Evolutionary conservation across 23 red algal species (phyloP).

Genomic region (Gracilariopsis chorda): DNA sequence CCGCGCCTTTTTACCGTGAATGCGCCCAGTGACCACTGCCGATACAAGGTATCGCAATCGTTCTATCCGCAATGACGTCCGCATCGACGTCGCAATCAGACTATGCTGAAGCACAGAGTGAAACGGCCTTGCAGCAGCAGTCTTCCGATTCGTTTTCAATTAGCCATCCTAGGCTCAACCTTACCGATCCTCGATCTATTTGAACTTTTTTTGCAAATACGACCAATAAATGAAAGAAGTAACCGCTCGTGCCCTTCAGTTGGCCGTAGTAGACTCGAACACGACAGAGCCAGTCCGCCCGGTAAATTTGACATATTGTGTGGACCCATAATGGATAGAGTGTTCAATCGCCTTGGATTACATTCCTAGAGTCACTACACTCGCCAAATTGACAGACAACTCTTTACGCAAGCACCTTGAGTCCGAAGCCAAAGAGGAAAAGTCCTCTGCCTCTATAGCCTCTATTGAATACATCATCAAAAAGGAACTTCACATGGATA

Average conservation of each 20-base stretch:
- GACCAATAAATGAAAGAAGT: not conserved
- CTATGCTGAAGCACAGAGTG: too few species aligned
- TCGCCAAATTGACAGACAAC: not conserved
- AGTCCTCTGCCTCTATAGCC: not conserved
- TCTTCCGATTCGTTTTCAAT: too few species aligned
- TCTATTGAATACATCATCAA: not conserved
- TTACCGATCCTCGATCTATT: not conserved
- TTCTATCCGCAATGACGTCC: too few species aligned
- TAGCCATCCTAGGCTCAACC: not conserved
- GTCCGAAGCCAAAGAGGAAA: not conserved
- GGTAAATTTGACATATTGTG: not conserved
- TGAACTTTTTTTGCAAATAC: not conserved
- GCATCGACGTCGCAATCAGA: too few species aligned
- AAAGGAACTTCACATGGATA: not conserved
- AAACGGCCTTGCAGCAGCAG: too few species aligned
- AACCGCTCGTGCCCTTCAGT: not conserved
- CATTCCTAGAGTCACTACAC: not conserved
- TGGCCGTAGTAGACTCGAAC: not conserved
- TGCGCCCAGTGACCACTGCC: too few species aligned
- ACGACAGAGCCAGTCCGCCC: not conserved
- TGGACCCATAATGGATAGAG: not conserved
- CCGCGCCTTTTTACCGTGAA: too few species aligned
- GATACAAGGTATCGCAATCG: too few species aligned
- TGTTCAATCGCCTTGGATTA: not conserved
- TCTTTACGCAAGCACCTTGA: not conserved